Conservation (phyloP, 805 yeast species). For the Yamadazyma phyllophila region DNA sequence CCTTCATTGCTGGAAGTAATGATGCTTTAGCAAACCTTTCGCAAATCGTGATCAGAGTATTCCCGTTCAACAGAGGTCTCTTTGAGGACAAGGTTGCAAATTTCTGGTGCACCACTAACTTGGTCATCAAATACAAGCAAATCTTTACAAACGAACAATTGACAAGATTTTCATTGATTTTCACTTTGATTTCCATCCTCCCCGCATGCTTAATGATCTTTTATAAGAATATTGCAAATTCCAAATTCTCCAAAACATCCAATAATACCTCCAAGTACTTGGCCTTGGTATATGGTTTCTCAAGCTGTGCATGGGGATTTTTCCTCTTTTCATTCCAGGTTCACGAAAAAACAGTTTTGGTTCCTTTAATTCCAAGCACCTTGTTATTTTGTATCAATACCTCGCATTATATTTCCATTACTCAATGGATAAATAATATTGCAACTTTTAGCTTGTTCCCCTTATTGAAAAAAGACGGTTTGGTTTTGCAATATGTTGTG, state of each 20-base stretch:
- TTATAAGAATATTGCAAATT: conserved; percentile 33
- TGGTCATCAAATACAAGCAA: conserved; percentile 65
- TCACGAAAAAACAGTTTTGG: conserved; percentile 87
- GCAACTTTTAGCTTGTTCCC: conserved; percentile 90
- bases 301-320: conserved; percentile 83
- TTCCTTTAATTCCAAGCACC: conserved; percentile 84
- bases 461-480: conserved; percentile 69
- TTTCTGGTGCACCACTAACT: conserved; percentile 94
- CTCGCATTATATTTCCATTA: conserved; percentile 62
- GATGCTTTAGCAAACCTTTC: conserved; percentile 19
- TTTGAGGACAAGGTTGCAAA: conserved; percentile 98
- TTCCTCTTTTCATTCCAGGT: conserved; percentile 92
- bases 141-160: conserved; percentile 55
- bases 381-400: conserved; percentile 58
- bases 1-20: conserved; percentile 46
- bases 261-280: conserved; percentile 15
- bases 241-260: conserved; percentile 15
- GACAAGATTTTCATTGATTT: conserved; percentile 52
- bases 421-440: conserved; percentile 84
- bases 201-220: conserved; percentile 31
- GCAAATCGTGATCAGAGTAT: conserved; percentile 67
- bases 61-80: conserved; percentile 90
- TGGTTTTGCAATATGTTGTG: conserved; percentile 68
- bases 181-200: conserved; percentile 44
- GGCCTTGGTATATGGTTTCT: conserved; percentile 59